phyloP scores from a whole-genome alignment of 305 asterid species.

The Fraxinus sp. region DNA sequence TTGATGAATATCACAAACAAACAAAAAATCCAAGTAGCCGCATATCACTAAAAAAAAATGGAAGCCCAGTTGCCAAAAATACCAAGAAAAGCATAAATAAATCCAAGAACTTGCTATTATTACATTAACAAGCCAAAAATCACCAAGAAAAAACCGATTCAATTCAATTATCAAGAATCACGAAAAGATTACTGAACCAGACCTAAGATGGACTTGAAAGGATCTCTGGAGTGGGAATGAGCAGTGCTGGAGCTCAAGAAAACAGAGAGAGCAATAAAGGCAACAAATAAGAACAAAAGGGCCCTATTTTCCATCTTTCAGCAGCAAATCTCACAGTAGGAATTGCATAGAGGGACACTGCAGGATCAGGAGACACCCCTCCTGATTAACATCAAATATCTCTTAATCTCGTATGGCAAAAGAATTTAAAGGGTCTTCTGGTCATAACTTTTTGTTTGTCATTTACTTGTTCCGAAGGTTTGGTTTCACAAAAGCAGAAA shows the following conservation, averaged over 20 bases:
- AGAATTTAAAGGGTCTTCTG: conserved; percentile 21
- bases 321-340: conserved; percentile 46
- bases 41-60: not conserved
- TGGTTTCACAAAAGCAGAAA: conserved; percentile 13
- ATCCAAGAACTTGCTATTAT: conserved; percentile 10
- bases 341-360: conserved; percentile 32
- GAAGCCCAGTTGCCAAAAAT: conserved; percentile 16
- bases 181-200: conserved; percentile 24
- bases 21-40: not conserved
- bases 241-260: conserved; percentile 40
- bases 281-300: conserved; percentile 29
- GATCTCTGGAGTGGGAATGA: conserved; percentile 47
- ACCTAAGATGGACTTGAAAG: conserved; percentile 62
- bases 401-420: conserved; percentile 19
- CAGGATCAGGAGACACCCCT: conserved; percentile 21
- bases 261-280: conserved; percentile 41
- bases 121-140: conserved; percentile 11
- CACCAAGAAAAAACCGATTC: conserved; percentile 7
- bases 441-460: not conserved
- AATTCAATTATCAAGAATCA: conserved; percentile 15
- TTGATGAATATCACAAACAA: not conserved
- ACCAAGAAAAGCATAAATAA: conserved; percentile 12
- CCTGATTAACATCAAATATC: conserved; percentile 33
- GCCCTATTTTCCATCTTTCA: conserved; percentile 44
- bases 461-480: not conserved